Percentiles rank a stretch among this genome's conserved stretches.
Conservation (phyloP, 495 filamentous ascomycete genomes). For the Lichenothelia convexa region DNA sequence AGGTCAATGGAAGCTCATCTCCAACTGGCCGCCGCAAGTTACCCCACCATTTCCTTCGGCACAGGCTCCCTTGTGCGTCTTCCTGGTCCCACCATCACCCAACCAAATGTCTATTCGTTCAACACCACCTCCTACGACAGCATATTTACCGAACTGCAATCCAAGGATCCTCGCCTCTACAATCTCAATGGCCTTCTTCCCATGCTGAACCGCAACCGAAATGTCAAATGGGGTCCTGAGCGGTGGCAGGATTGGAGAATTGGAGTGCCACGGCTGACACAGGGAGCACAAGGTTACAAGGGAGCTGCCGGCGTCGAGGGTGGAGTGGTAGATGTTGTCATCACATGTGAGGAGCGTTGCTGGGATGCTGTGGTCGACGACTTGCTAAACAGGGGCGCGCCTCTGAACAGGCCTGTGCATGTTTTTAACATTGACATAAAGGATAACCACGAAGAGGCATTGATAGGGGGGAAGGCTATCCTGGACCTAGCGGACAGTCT, state of each 20-base stretch:
- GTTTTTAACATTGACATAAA: constrained; percentile 97
- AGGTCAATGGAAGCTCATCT: constrained; percentile 97
- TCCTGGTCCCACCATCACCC: constrained; percentile 73
- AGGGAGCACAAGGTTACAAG: constrained; percentile 31
- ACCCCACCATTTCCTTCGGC: constrained; percentile 93
- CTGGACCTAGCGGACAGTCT: constrained; percentile 75
- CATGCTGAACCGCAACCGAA: constrained; percentile 85
- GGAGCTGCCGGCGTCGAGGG: constrained; percentile 68
- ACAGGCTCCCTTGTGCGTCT: constrained; percentile 90
- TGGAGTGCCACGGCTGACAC: constrained; percentile 57
- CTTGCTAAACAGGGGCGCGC: constrained; percentile 61
- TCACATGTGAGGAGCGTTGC: constrained; percentile 95
- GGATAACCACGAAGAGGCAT: constrained; percentile 94
- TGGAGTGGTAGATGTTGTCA: constrained; percentile 82
- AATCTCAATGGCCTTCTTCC: constrained; percentile 79
- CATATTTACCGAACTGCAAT: constrained; percentile 75
- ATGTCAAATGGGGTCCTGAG: constrained; percentile 87
- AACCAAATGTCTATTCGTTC: constrained; percentile 96
- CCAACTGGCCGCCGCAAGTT: constrained; percentile 64
- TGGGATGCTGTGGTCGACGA: constrained; percentile 98
- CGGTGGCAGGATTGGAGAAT: constrained; percentile 97
- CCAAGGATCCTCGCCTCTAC: constrained; percentile 79
- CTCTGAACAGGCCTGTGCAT: constrained; percentile 80
- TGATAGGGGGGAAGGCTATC: constrained; percentile 79
- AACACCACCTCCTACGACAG: constrained; percentile 81